phyloP scores from a whole-genome alignment of 306 rosid genomes.

The Luffa aegyptiaca region DNA sequence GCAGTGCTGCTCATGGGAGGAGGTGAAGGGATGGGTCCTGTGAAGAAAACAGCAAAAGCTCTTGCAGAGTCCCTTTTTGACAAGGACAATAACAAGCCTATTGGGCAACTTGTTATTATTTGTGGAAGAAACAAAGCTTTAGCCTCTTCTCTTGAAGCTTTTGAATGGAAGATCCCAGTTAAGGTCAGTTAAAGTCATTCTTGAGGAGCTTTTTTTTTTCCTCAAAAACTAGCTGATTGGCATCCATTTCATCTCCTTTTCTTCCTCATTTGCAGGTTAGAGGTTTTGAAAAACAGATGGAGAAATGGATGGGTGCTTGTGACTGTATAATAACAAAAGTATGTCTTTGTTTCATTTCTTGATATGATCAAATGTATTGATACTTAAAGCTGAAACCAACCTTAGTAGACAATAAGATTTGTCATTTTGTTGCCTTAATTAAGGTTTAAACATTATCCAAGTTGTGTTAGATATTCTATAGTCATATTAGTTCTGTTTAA shows the following conservation, averaged over 20 bases:
- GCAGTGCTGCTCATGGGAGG: constrained; percentile 97
- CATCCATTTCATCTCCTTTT: neutral
- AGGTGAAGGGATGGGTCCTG: constrained; percentile 99
- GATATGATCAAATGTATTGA: neutral
- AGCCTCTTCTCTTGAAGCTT: constrained; percentile 43
- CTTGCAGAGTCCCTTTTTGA: constrained; percentile 66
- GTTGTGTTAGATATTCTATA: neutral
- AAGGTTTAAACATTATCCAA: neutral
- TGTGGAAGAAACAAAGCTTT: constrained; percentile 81
- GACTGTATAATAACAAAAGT: constrained; percentile 98
- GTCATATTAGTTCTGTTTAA: neutral
- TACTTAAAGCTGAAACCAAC: neutral
- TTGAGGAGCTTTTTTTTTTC: neutral
- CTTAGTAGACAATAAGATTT: neutral
- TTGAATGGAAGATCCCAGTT: constrained; percentile 77
- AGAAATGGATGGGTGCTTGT: constrained; percentile 99
- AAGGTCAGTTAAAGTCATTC: constrained; percentile 41
- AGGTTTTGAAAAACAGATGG: constrained; percentile 88
- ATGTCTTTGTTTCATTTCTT: constrained; percentile 15
- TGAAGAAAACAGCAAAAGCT: constrained; percentile 88
- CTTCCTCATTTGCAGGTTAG: constrained; percentile 37
- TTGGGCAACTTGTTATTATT: constrained; percentile 69
- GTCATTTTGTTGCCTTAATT: neutral
- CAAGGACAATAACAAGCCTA: constrained; percentile 48
- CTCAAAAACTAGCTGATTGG: neutral